Evolutionary conservation across 805 yeast species (phyloP), one percentile per base, ranked within the genome.

Genomic region (Cyberlindnera meyerae): DNA sequence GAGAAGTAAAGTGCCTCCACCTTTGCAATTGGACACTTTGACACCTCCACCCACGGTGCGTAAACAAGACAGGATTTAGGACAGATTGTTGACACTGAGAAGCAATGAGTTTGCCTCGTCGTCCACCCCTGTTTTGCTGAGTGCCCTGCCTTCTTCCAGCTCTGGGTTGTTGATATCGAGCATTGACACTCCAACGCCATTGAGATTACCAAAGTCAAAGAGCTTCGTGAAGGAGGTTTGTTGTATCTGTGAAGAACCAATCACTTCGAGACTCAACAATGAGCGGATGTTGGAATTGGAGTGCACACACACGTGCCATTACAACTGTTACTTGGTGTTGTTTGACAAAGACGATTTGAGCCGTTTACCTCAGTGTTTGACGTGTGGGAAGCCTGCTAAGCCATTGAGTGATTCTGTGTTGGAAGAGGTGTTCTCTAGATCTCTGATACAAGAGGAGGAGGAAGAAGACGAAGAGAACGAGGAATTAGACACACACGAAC

Each of bases 271-370:
- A 11, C 59, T 71, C 25, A 48, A 51, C 8, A 73, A 71, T 11
- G 78, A 73, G 52, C 62, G 58, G 24, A 43, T 65, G 1, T 38
- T 73, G 4, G 67, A 63, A 24, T 42, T 71, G 29, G 44, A 61
- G 1, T 71, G 77, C 50, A 54, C 61, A 6, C 77, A 72, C 47
- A 57, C 58, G 27, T 54, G 66, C 20, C 79, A 73, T 48, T 58
- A 59, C 36, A 60, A 66, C 36, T 73, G 79, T 42, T 66, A 60
- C 22, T 41, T 58, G 4, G 54, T 64, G 7, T 35, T 62, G 27
- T 42, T 61, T 44, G 49, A 43, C 35, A 51, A 31, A 18, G 44
- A 24, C 18, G 51, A 38, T 28, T 21, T 18, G 18, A 34, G 42
- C 11, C 41, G 42, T 11, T 32, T 42, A 6, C 64, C 66, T 1